A percentile compares a stretch with the other conserved stretches of the same genome.
Conservation (phyloP, 2,329 filamentous ascomycete genomes). For the Colletotrichum higginsianum region DNA sequence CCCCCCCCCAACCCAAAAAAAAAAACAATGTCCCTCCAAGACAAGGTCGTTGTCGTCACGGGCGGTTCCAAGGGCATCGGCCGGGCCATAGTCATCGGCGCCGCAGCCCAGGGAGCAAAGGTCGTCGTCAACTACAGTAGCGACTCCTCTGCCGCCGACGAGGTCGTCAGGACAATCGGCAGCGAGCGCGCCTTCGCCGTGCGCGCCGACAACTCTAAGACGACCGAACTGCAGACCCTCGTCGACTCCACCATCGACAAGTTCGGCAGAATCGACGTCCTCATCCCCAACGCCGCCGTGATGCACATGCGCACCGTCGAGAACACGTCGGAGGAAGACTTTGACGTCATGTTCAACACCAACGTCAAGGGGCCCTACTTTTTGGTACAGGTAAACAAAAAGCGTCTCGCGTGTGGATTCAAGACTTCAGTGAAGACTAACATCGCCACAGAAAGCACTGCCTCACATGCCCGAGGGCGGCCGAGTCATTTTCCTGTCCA, state of each 20-base stretch:
- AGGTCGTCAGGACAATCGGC: constrained; percentile 64
- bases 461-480: constrained; percentile 65
- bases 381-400: constrained; percentile 56
- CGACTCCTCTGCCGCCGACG: constrained; percentile 61
- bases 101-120: constrained; percentile 69
- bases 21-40: constrained; percentile 51
- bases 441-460: constrained; percentile 59
- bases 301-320: constrained; percentile 66
- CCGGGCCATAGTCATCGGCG: constrained; percentile 69
- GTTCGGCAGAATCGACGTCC: constrained; percentile 71
- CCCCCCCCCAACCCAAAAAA: neutral
- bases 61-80: constrained; percentile 73
- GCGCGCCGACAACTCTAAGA: constrained; percentile 67
- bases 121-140: constrained; percentile 72
- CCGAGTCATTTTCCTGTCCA: constrained; percentile 68
- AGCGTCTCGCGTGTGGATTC: neutral
- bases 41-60: constrained; percentile 66
- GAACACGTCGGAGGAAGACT: constrained; percentile 64
- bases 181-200: constrained; percentile 65
- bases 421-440: neutral
- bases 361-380: constrained; percentile 74
- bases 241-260: constrained; percentile 63
- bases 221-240: constrained; percentile 63
- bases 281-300: constrained; percentile 70
- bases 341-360: constrained; percentile 63